phyloP scores from a whole-genome alignment of 179 eudicot species.

The Drosera spatulata region DNA sequence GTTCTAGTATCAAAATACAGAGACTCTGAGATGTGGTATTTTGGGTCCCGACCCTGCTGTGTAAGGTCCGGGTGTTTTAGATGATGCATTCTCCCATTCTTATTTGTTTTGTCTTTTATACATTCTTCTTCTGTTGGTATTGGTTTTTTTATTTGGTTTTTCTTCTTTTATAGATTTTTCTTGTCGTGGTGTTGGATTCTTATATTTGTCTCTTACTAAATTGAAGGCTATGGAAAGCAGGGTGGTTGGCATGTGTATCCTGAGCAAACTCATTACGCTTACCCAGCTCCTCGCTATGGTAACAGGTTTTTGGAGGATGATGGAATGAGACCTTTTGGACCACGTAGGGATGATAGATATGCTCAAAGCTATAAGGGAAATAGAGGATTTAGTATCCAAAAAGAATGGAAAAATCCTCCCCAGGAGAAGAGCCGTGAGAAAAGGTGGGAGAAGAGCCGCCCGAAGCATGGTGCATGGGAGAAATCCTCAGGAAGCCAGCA shows the following conservation, averaged over 20 bases:
- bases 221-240: constrained; percentile 81
- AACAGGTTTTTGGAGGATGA: constrained; percentile 53
- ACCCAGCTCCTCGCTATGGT: constrained; percentile 36
- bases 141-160: neutral
- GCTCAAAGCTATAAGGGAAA: constrained; percentile 46
- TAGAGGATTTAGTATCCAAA: constrained; percentile 2
- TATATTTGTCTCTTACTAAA: neutral
- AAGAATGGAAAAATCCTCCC: no score
- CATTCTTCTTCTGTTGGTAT: constrained; percentile 13
- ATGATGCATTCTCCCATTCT: neutral
- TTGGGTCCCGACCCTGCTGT: no score
- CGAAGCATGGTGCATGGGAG: no score
- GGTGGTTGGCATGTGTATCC: constrained; percentile 57
- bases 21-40: no score
- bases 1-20: no score
- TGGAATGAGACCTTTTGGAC: constrained; percentile 30
- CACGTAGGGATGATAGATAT: constrained; percentile 52
- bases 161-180: neutral
- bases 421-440: no score
- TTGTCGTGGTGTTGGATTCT: constrained; percentile 5
- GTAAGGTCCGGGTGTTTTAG: neutral
- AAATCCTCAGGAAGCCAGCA: no score
- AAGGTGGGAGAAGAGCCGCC: no score
- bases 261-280: constrained; percentile 47
- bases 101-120: neutral